Percentiles rank a stretch among this genome's conserved stretches.
These are phyloP conservation scores for Clitopilus passeckerianus DNA, from an alignment of 768 basidiomycete genomes.

Conservation along the genomic window DNA sequence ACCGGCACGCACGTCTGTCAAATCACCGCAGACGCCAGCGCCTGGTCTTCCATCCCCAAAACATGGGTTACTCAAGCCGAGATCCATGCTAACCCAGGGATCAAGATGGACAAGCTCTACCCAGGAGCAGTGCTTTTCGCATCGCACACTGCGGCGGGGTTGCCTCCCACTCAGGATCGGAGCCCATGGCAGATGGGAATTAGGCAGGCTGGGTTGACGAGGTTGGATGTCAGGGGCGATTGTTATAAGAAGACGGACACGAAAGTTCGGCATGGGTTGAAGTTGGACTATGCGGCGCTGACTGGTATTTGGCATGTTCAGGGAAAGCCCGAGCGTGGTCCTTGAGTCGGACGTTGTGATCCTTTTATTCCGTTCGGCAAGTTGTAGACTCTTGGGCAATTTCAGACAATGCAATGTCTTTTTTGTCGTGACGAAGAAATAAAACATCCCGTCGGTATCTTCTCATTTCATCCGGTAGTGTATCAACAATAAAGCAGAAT, in stretches of 20 bases:
- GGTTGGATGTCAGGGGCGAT: neutral
- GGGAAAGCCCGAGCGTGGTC: neutral
- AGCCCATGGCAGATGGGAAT: neutral
- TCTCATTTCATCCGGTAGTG: no score
- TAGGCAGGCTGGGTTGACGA: neutral
- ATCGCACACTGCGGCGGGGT: neutral
- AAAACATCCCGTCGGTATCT: no score
- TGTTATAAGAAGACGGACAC: neutral
- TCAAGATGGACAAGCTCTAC: neutral
- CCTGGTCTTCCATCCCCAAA: neutral
- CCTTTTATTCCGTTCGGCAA: no score
- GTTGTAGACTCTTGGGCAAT: no score
- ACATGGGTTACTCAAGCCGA: neutral
- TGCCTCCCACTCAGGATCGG: neutral
- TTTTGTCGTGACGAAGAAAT: no score
- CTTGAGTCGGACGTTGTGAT: no score
- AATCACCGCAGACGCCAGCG: neutral
- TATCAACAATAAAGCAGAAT: no score
- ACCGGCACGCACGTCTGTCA: neutral
- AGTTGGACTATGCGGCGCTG: neutral
- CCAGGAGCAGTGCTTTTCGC: neutral
- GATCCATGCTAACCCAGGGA: neutral
- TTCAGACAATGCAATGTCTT: no score
- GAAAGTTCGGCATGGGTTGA: neutral
- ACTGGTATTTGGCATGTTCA: neutral